Evolutionary conservation across 805 yeast species (phyloP).

Genomic region (Kodamaea kaohsiungensis): DNA sequence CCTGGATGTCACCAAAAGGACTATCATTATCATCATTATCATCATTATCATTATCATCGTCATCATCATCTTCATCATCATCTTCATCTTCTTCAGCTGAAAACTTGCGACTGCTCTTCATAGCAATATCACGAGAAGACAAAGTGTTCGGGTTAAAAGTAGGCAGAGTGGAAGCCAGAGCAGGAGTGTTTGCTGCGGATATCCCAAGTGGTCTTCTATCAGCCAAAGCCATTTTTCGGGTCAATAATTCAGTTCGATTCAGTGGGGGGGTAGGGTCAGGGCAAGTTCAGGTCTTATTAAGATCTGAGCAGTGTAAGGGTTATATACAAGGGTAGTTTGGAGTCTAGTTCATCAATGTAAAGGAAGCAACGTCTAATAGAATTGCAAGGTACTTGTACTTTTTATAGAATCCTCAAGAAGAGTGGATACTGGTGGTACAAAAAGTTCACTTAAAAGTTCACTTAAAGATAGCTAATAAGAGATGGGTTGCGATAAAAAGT

Average conservation of each 20-base stretch:
- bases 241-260: conserved; percentile 1
- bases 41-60: background rate
- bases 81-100: background rate
- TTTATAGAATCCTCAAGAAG: background rate
- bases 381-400: background rate
- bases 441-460: no score
- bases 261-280: background rate
- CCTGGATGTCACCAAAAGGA: background rate
- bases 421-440: background rate
- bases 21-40: background rate
- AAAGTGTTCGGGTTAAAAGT: conserved; percentile 37
- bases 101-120: background rate
- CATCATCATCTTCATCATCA: background rate
- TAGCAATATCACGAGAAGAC: conserved; percentile 12
- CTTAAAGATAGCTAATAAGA: background rate
- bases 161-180: conserved; percentile 30
- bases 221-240: conserved; percentile 56
- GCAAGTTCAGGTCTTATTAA: background rate
- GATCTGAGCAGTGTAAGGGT: background rate
- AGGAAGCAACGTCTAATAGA: background rate
- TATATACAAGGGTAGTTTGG: background rate
- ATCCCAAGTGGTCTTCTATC: conserved; percentile 64
- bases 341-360: background rate
- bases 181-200: conserved; percentile 50
- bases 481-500: conserved; percentile 6